Conservation (phyloP, 352 stramenopile species). For the Aphanomyces invadans region DNA sequence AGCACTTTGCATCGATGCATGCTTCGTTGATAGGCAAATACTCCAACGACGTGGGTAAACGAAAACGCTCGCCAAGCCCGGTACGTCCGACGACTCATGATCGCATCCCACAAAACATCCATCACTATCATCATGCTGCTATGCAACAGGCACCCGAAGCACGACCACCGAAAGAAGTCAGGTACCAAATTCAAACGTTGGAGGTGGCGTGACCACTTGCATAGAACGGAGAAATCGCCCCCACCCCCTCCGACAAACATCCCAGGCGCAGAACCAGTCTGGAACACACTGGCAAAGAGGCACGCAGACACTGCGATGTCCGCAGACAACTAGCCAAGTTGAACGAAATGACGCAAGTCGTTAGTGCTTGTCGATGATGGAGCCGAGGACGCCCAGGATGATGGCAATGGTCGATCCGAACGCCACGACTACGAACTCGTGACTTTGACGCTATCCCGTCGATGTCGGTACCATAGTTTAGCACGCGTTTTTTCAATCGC, state of each 20-base stretch:
- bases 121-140: too few relatives aligned
- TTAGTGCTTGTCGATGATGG: slow-evolving; percentile 23
- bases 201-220: too few relatives aligned
- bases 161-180: not conserved
- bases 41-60: slow-evolving; percentile 10
- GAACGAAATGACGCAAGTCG: not conserved
- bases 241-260: not conserved
- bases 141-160: not conserved
- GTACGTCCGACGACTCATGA: not conserved
- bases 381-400: slow-evolving; percentile 20
- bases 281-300: not conserved
- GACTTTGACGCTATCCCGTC: too few relatives aligned
- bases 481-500: slow-evolving; percentile 67
- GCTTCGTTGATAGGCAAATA: slow-evolving; percentile 8
- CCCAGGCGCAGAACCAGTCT: not conserved
- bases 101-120: too few relatives aligned
- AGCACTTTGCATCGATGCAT: slow-evolving; percentile 67
- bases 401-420: slow-evolving; percentile 25
- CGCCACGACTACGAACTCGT: slow-evolving; percentile 1
- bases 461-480: slow-evolving; percentile 49
- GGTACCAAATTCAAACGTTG: not conserved
- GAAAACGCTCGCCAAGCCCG: slow-evolving; percentile 26
- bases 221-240: not conserved
- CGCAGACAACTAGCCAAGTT: too few relatives aligned
- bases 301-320: not conserved